Percentiles rank a stretch among this genome's conserved stretches.
Evolutionary conservation across 23 red algal genomes (phyloP).

Genomic region (Gracilaria gracilis): DNA sequence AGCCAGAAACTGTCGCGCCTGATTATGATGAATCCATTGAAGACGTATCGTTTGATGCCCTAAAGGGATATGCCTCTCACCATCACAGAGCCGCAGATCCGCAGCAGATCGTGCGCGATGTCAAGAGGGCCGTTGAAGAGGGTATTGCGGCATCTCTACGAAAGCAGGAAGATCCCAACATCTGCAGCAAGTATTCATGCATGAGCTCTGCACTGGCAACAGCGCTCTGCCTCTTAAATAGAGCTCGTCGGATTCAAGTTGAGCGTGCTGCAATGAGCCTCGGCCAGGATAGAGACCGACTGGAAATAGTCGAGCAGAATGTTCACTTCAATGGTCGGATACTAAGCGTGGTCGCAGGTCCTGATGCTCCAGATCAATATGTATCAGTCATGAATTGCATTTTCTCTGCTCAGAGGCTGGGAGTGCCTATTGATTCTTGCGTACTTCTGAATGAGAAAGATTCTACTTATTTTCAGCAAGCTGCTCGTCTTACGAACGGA

Average conservation of each 20-base stretch:
- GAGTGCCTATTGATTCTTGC: constrained; percentile 69
- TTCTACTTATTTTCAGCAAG: constrained; percentile 84
- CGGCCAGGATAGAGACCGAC: constrained; percentile 35
- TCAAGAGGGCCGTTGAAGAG: constrained; percentile 37
- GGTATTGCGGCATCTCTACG: constrained; percentile 31
- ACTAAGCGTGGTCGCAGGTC: constrained; percentile 29
- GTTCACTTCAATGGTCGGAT: constrained; percentile 52
- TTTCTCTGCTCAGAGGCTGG: constrained; percentile 74
- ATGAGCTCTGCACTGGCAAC: constrained; percentile 57
- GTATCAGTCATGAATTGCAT: constrained; percentile 80
- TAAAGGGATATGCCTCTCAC: constrained; percentile 6
- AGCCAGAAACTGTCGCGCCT: constrained; percentile 32
- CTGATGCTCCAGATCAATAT: constrained; percentile 69
- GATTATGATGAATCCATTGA: constrained; percentile 48
- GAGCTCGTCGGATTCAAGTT: constrained; percentile 54
- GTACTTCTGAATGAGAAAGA: constrained; percentile 33
- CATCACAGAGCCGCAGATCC: constrained; percentile 4
- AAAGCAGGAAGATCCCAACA: constrained; percentile 12
- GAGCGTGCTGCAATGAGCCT: constrained; percentile 48
- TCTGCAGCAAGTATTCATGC: constrained; percentile 16
- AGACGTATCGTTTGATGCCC: constrained; percentile 30
- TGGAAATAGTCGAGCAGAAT: constrained; percentile 3
- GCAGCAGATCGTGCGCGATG: not conserved
- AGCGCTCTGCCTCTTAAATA: constrained; percentile 66
- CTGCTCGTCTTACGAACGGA: constrained; percentile 76